These are phyloP conservation scores for Populus tomentosa DNA, from an alignment of 441 rosid genomes.

Conservation along the genomic window DNA sequence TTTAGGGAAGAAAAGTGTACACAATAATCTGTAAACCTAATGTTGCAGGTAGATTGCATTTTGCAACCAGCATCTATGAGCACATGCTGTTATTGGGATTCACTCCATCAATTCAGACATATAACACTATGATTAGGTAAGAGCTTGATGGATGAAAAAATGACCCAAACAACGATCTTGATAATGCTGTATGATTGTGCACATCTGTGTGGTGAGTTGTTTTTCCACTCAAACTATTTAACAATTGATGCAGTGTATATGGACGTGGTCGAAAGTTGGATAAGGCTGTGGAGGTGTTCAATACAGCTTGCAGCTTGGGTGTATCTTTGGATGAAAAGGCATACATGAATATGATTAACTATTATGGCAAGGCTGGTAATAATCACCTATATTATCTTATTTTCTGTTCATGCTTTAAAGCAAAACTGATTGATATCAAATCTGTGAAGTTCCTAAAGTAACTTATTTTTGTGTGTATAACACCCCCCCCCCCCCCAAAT, in stretches of 20 bases:
- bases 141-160: slow-evolving; percentile 14
- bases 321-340: slow-evolving; percentile 70
- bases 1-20: slow-evolving; percentile 3
- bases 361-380: slow-evolving; percentile 77
- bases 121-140: slow-evolving; percentile 78
- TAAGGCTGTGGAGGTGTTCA: slow-evolving; percentile 64
- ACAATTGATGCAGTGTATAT: slow-evolving; percentile 52
- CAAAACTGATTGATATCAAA: not conserved
- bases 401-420: not conserved
- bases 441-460: not conserved
- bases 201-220: slow-evolving; percentile 2
- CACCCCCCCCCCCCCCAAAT: no score
- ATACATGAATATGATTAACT: slow-evolving; percentile 65
- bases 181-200: not conserved
- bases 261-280: slow-evolving; percentile 60
- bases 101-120: slow-evolving; percentile 67
- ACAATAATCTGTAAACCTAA: slow-evolving; percentile 15
- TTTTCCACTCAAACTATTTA: slow-evolving; percentile 11
- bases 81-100: slow-evolving; percentile 52
- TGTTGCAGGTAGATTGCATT: slow-evolving; percentile 56
- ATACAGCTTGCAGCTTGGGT: slow-evolving; percentile 40
- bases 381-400: not conserved
- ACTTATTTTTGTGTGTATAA: no score
- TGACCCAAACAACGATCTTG: not conserved
- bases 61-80: slow-evolving; percentile 61